phyloP scores from a whole-genome alignment of 371 early-diverging fungal genomes.

The Sporodiniella umbellata region DNA sequence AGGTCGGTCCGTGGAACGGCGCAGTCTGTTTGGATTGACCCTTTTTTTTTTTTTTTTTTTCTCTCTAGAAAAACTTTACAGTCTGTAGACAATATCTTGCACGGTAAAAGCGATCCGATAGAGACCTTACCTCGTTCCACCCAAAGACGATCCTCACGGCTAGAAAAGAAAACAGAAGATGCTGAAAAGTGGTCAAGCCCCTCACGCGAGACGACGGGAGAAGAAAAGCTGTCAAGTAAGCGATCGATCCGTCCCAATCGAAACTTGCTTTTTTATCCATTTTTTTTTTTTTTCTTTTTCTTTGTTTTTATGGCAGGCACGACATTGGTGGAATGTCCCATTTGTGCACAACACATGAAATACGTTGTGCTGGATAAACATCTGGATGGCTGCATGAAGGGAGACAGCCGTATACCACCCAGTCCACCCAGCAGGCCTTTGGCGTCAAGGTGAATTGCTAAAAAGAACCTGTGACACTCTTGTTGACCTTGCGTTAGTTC shows the following conservation, averaged over 20 bases:
- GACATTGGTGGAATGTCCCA: constrained; percentile 16
- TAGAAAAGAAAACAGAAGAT: no score
- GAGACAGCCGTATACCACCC: constrained; percentile 8
- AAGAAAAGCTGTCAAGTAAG: no score
- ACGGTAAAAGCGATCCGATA: no score
- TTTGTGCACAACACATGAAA: constrained; percentile 14
- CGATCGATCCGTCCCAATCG: no score
- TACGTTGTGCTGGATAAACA: constrained; percentile 14
- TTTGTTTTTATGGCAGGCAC: not conserved
- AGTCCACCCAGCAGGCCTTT: not conserved
- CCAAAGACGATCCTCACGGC: no score
- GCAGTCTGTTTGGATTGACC: no score
- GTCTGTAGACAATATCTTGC: no score
- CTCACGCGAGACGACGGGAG: no score
- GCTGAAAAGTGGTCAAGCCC: not conserved
- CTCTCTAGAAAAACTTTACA: no score
- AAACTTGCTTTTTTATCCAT: not conserved
- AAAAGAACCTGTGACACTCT: not conserved
- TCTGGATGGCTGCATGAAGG: constrained; percentile 17
- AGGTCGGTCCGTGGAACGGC: no score
- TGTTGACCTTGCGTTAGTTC: not conserved
- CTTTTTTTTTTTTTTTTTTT: constrained; percentile 14
- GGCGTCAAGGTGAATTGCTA: not conserved
- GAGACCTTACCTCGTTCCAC: no score
- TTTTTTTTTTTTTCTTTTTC: not conserved